Conservation (phyloP, 768 basidiomycete genomes). For the Phylloporus arenicola region DNA sequence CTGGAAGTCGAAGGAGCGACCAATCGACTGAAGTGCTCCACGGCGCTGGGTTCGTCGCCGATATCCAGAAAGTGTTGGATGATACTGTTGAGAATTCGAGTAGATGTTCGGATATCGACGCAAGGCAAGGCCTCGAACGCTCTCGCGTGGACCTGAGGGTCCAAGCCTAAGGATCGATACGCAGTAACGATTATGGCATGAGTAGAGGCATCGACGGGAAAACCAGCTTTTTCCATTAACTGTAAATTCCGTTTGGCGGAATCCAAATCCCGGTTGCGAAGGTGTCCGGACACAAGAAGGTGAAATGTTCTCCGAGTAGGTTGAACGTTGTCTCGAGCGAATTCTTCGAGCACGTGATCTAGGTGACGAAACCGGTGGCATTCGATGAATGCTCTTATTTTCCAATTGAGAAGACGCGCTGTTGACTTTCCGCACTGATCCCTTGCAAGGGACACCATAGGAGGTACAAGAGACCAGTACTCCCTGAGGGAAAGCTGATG, state of each 20-base stretch:
- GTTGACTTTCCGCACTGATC: slow-evolving; percentile 47
- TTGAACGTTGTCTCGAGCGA: slow-evolving; percentile 37
- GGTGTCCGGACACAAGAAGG: slow-evolving; percentile 57
- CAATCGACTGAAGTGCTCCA: slow-evolving; percentile 48
- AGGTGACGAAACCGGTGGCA: slow-evolving; percentile 44
- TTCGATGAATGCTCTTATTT: slow-evolving; percentile 55
- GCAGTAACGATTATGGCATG: slow-evolving; percentile 53
- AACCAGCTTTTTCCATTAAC: slow-evolving; percentile 53
- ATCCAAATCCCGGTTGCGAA: slow-evolving; percentile 61
- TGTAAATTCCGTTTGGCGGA: slow-evolving; percentile 50
- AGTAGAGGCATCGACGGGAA: slow-evolving; percentile 50
- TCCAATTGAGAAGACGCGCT: slow-evolving; percentile 64
- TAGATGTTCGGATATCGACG: slow-evolving; percentile 37
- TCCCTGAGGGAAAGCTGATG: slow-evolving; percentile 42
- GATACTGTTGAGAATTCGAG: slow-evolving; percentile 65
- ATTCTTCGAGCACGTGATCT: slow-evolving; percentile 45
- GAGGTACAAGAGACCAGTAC: slow-evolving; percentile 48
- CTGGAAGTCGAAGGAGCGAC: slow-evolving; percentile 35
- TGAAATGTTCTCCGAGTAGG: slow-evolving; percentile 66
- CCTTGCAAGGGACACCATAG: slow-evolving; percentile 44
- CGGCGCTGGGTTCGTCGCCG: slow-evolving; percentile 43
- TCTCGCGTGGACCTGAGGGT: slow-evolving; percentile 47
- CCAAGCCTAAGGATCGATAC: slow-evolving; percentile 57
- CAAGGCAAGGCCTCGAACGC: slow-evolving; percentile 44
- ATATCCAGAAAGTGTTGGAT: slow-evolving; percentile 56